Evolutionary conservation across 495 filamentous ascomycete species (phyloP).

Genomic region (Penicillium pancosmium): DNA sequence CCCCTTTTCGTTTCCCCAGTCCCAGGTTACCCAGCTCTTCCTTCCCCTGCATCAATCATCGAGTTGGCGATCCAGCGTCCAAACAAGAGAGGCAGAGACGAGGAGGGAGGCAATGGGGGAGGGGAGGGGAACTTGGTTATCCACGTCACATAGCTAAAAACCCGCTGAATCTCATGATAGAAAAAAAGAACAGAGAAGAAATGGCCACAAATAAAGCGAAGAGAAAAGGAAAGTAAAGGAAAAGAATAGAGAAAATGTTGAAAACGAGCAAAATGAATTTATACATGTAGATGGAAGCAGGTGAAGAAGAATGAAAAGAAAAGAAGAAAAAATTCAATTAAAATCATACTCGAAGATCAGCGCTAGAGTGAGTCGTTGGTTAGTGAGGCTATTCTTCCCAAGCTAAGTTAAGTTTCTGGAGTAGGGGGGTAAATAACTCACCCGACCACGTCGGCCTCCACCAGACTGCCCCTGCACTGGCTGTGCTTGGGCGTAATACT

Average conservation of each 20-base stretch:
- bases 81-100: constrained; percentile 28
- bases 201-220: constrained; percentile 24
- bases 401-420: constrained; percentile 3
- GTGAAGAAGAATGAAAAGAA: background rate
- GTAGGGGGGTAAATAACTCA: constrained; percentile 26
- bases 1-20: background rate
- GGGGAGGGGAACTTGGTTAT: background rate
- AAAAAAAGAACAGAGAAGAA: constrained; percentile 20
- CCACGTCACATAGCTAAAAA: constrained; percentile 38
- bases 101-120: constrained; percentile 19
- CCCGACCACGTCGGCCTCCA: constrained; percentile 54
- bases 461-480: constrained; percentile 46
- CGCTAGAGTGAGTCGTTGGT: constrained; percentile 27
- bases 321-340: constrained; percentile 31
- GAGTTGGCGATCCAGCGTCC: constrained; percentile 53
- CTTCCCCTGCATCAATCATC: constrained; percentile 22
- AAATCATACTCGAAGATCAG: constrained; percentile 33
- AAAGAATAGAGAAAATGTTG: constrained; percentile 15
- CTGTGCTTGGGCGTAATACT: constrained; percentile 52
- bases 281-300: constrained; percentile 46
- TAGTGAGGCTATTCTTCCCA: background rate
- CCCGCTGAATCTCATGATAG: constrained; percentile 36
- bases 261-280: constrained; percentile 32
- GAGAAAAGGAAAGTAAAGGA: constrained; percentile 26
- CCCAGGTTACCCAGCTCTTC: background rate